phyloP scores from a whole-genome alignment of 805 yeast genomes.

The Lachancea meyersii region DNA sequence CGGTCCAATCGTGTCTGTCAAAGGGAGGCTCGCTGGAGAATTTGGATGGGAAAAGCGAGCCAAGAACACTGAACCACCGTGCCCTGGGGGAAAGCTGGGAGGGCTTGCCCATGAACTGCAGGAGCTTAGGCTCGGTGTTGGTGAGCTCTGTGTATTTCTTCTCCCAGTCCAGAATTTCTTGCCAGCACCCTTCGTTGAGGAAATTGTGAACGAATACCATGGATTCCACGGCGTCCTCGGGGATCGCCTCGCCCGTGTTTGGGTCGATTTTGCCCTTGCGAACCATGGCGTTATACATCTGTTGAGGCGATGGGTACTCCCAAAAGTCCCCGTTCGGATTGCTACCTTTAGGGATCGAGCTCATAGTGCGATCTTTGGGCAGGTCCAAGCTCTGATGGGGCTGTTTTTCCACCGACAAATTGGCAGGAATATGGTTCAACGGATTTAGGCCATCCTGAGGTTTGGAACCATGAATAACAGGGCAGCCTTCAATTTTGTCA shows the following conservation, averaged over 20 bases:
- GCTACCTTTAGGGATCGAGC: constrained; percentile 88
- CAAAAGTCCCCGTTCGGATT: constrained; percentile 80
- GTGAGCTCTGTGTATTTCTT: constrained; percentile 52
- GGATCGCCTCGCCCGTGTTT: constrained; percentile 58
- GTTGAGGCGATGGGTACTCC: constrained; percentile 99
- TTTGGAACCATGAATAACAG: constrained; percentile 27
- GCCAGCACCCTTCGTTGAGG: constrained; percentile 96
- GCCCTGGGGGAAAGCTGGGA: constrained; percentile 85
- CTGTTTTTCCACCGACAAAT: constrained; percentile 52
- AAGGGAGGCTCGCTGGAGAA: constrained; percentile 83
- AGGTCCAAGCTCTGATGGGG: constrained; percentile 76
- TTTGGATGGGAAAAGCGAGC: constrained; percentile 62
- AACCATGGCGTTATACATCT: constrained; percentile 96
- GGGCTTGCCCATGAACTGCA: constrained; percentile 89
- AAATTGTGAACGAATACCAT: constrained; percentile 98
- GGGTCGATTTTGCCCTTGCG: constrained; percentile 69
- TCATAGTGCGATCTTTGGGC: constrained; percentile 77
- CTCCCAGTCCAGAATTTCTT: constrained; percentile 91
- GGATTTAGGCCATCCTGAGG: constrained; percentile 52
- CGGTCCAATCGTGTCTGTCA: constrained; percentile 99
- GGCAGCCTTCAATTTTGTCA: constrained; percentile 23
- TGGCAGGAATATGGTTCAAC: constrained; percentile 80
- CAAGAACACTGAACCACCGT: constrained; percentile 53
- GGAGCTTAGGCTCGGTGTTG: constrained; percentile 62
- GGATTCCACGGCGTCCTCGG: constrained; percentile 90